Evolutionary conservation across 2,329 filamentous ascomycete species (phyloP), one percentile per base, ranked within the genome.

Genomic region (Fusarium incarnatum): DNA sequence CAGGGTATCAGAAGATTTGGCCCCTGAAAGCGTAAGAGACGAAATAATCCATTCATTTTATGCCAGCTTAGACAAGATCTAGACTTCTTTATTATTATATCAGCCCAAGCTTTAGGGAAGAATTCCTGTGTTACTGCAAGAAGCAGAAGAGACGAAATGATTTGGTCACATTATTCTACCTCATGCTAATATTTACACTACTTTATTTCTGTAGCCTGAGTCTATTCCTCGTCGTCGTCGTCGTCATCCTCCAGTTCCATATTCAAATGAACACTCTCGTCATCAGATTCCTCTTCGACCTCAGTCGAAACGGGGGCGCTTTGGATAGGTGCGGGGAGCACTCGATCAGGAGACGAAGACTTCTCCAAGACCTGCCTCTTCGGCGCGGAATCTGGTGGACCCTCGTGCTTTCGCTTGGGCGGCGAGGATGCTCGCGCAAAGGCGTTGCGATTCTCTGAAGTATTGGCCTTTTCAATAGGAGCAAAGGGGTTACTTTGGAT

Each of bases 221-320:
- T 44, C 56, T 75, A 66, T 11, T 77, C 67, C 13, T 71, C 70
- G 8, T 78, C 67, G 5, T 76, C 81, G 0, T 84, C 82, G 18
- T 84, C 83, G 0, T 84, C 84, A 20, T 85, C 85, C 12, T 89
- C 87, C 12, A 89, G 76, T 47, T 87, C 86, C 85, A 88, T 88
- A 57, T 88, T 86, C 60, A 89, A 79, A 77, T 88, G 85, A 15
- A 88, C 83, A 62, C 86, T 88, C 57, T 84, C 86, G 59, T 88
- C 86, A 6, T 30, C 28, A 30, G 28, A 30, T 8, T 80, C 79
- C 2, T 73, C 76, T 5, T 60, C 62, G 15, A 32, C 79, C 1
- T 72, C 76, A 13, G 73, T 56, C 25, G 46, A 77, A 20, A 71
- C 57, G n/a, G 54, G 49, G 18, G 60, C 67, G 49, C 72, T 77